These are phyloP conservation scores for Discostella pseudostelligera DNA, from an alignment of 108 stramenopile species.

Conservation along the genomic window DNA sequence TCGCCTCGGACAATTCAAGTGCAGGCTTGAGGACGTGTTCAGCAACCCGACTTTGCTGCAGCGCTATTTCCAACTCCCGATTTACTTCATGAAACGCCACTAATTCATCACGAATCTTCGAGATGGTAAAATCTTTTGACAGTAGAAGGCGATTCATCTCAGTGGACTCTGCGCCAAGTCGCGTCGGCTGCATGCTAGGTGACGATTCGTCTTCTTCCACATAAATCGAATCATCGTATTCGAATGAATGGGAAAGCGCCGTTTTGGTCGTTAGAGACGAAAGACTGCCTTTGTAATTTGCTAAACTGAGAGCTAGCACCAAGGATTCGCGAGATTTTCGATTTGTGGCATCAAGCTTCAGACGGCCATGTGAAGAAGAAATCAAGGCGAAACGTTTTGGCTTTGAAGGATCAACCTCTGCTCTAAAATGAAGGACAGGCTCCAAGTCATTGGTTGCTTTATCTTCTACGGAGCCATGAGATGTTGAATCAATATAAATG, in stretches of 20 bases:
- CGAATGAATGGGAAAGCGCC: slow-evolving; percentile 34
- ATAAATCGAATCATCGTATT: not conserved
- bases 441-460: slow-evolving; percentile 21
- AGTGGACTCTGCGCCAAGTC: slow-evolving; percentile 25
- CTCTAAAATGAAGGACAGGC: slow-evolving; percentile 16
- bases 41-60: slow-evolving; percentile 12
- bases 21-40: slow-evolving; percentile 14
- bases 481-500: slow-evolving; percentile 18
- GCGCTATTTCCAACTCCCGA: slow-evolving; percentile 36
- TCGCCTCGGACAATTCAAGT: slow-evolving; percentile 18
- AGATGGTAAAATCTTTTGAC: slow-evolving; percentile 36
- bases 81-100: slow-evolving; percentile 3
- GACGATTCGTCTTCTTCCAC: slow-evolving; percentile 5
- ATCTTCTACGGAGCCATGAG: slow-evolving; percentile 20
- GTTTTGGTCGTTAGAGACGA: slow-evolving; percentile 45
- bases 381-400: slow-evolving; percentile 37
- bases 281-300: slow-evolving; percentile 55
- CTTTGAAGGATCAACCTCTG: slow-evolving; percentile 29
- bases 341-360: slow-evolving; percentile 59
- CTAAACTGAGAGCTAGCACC: slow-evolving; percentile 66
- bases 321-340: slow-evolving; percentile 68
- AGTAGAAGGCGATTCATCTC: slow-evolving; percentile 52
- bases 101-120: slow-evolving; percentile 32
- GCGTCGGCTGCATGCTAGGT: slow-evolving; percentile 6
- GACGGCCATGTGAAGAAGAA: slow-evolving; percentile 28